Base-by-base conservation (phyloP, 805 yeast species). In the Ogataea ganodermae region DNA sequence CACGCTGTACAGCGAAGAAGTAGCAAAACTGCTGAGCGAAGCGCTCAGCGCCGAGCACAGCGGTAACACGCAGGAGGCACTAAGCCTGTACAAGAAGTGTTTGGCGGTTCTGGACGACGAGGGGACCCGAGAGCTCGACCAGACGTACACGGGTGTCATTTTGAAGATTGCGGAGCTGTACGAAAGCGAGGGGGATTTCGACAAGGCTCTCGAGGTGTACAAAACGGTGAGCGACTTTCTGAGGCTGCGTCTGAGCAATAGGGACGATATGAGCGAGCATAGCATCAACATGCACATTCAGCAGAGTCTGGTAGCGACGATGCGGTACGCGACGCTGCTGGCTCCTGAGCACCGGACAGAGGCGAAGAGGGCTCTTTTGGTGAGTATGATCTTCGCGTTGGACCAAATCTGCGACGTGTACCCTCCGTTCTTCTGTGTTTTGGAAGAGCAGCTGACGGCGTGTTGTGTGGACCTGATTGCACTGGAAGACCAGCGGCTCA, bases 91-190 rank as follows among this genome's bases (percentile, higher is more conserved):
- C 66, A 68, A 86, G 18, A 86, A 84, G 55, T 94, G 92, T 0
- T 67, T 90, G 30, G 72, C 78, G 14, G 76, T 78, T 50, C 81
- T 89, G 35, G 79, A 84, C 42, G 68, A 73, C 16, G 66, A 79
- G 36, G 73, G 71, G 0, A 60, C 84, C 59, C 78, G 79, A 50
- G 75, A 74, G 6, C 57, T 84, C 31, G 70, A 80, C 42, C 94
- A 88, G 61, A 94, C 87, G 61, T 90, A 86, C 64, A 89, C 96
- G 0, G 96, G 97, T 0, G 77, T 89, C 39, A 91, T 89, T 60
- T 70, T 90, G 64, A 87, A 90, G 59, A 42, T 49, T n/a, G 96
- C 86, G 12, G 95, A 89, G 59, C 82, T 88, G 84, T 86, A 79
- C 63, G 96, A 89, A 43, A 49, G 47, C 21, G 20, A 56, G 14